Percentiles rank a stretch among this genome's conserved stretches.
Conservation (phyloP, 2,329 filamentous ascomycete genomes). For the Coniella lustricola region DNA sequence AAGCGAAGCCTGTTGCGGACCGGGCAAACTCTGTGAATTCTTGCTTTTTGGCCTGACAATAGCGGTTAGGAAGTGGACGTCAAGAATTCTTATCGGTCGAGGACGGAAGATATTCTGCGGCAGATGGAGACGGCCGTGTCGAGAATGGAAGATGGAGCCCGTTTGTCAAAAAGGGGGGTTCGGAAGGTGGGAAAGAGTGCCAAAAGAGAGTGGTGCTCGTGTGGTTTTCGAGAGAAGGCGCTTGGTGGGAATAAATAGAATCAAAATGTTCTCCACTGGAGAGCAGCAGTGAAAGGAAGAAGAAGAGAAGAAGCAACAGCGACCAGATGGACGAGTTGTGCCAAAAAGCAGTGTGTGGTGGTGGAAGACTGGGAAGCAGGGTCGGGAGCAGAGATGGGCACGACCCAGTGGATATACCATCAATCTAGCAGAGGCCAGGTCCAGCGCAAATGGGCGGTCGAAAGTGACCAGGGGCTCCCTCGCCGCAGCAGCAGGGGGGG, state of each 20-base stretch:
- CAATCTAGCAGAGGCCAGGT: too few species aligned
- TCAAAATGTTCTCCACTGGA: conserved; percentile 1
- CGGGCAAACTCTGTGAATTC: neutral
- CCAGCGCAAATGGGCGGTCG: too few species aligned
- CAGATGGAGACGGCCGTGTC: neutral
- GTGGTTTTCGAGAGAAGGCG: neutral
- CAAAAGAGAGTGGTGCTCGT: neutral
- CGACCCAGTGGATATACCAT: too few species aligned
- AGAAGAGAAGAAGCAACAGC: neutral
- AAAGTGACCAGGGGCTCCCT: too few species aligned
- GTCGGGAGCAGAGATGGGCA: too few species aligned
- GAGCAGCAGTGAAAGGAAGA: neutral
- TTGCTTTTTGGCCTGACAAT: neutral
- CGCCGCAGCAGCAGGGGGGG: too few species aligned
- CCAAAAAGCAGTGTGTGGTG: too few species aligned
- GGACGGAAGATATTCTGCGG: neutral
- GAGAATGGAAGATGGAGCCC: neutral
- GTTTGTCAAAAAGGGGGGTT: conserved; percentile 5
- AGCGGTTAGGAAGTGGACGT: neutral
- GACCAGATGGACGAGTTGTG: too few species aligned
- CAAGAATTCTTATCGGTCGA: neutral
- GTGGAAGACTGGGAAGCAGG: too few species aligned
- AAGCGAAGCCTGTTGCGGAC: neutral
- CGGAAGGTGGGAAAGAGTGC: neutral
- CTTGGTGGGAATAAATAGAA: neutral